Evolutionary conservation across 2,329 filamentous ascomycete genomes (phyloP), one percentile per base, ranked within the genome.

Genomic region (Ambrosiella cleistominuta): DNA sequence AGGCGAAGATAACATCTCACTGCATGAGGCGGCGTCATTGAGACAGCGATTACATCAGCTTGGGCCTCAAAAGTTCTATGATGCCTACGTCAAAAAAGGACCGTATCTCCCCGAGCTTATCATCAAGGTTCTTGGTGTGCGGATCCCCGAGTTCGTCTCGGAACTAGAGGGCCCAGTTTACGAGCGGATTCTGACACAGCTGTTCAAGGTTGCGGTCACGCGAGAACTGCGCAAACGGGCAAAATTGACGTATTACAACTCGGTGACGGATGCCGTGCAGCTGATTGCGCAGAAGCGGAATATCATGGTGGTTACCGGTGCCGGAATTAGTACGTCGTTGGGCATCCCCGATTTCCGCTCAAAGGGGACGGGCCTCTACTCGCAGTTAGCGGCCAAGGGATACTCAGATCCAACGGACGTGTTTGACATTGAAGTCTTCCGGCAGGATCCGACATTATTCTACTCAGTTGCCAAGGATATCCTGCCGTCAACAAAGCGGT

Each of bases 261-360:
- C 84, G 1, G 76, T 97, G 56, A 86, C 94, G 63, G 89, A 98
- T 70, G 93, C 88, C 3, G 89, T 93, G 7, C 71, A 76, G 12
- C 74, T 98, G 55, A 77, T 98, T 49, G 75, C 80, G 64, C 78
- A 79, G 60, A 81, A 83, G 59, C 80, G 80, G 64, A 95, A 95
- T 69, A 90, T 98, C 68, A 81, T 98, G 66, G 86, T 97, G 63
- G 80, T 98, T 63, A 97, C 93, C 0, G 93, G 93, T 56, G 93
- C 93, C 15, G 93, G 93, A 63, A 97, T 98, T 64, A 96, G 90
- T 35, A 98, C 93, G 0, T 95, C 88, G 56, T 81, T 98, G 17
- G 93, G 93, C 61, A 97, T 98, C 61, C 93, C 93, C 3, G 93
- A 98, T 69, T 98, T 98, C 67, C 84, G 93, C 63, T 96, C 90